Conservation (phyloP, 1,139 yeast species). For the Hemisphaericaspora subhashii region DNA sequence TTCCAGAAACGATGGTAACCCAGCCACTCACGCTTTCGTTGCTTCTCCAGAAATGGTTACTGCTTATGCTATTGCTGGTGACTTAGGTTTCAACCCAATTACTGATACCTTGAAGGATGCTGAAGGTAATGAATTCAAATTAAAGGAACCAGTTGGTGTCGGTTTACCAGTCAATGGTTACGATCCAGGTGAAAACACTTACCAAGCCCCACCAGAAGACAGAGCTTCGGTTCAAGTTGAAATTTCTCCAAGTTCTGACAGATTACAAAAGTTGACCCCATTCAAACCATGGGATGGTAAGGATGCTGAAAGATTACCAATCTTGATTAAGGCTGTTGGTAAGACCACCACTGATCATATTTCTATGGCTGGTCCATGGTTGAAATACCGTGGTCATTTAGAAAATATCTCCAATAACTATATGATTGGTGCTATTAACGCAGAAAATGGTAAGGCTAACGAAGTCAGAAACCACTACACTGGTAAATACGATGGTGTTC, state of each 20-base stretch:
- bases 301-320: conserved; percentile 86
- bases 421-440: conserved; percentile 99
- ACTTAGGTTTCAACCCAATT: conserved; percentile 96
- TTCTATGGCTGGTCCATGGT: conserved; percentile 99
- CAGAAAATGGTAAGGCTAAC: conserved; percentile 96
- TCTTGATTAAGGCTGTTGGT: conserved; percentile 94
- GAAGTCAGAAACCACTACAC: conserved; percentile 85
- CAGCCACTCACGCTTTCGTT: conserved; percentile 96
- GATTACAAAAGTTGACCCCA: conserved; percentile 52
- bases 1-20: conserved; percentile 98
- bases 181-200: conserved; percentile 93
- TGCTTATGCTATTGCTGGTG: conserved; percentile 96
- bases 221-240: conserved; percentile 73
- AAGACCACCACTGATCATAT: conserved; percentile 99
- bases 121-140: conserved; percentile 93
- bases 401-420: conserved; percentile 98
- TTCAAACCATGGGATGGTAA: conserved; percentile 87
- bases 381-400: conserved; percentile 99
- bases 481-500: conserved; percentile 92
- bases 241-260: conserved; percentile 78
- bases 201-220: conserved; percentile 96
- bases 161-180: conserved; percentile 93
- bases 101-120: conserved; percentile 93
- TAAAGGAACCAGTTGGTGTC: conserved; percentile 85
- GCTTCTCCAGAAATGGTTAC: conserved; percentile 98